Conservation (phyloP, 495 filamentous ascomycete species). For the Oidiodendron maius region DNA sequence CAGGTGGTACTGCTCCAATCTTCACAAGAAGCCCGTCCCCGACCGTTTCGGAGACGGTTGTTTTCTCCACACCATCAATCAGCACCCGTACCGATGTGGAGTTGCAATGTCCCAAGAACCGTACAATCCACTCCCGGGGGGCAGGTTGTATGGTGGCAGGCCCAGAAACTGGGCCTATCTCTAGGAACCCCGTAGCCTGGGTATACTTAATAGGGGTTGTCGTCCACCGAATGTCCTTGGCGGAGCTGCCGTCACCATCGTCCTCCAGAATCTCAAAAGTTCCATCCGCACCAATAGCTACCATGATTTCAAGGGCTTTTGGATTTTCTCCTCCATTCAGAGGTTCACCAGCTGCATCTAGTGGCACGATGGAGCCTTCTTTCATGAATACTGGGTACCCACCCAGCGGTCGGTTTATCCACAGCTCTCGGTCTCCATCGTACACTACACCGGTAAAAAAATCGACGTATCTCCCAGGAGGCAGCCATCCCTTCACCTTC, state of each 20-base stretch:
- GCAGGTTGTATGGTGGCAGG: background rate
- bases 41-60: background rate
- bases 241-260: slow-evolving; percentile 10
- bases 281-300: slow-evolving; percentile 48
- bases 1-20: slow-evolving; percentile 1
- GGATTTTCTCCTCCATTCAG: slow-evolving; percentile 39
- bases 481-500: slow-evolving; percentile 44
- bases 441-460: slow-evolving; percentile 46
- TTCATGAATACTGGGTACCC: slow-evolving; percentile 43
- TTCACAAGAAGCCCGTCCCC: slow-evolving; percentile 8
- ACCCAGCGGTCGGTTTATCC: slow-evolving; percentile 35
- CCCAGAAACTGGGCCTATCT: slow-evolving; percentile 16
- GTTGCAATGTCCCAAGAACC: slow-evolving; percentile 3
- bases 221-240: slow-evolving; percentile 1
- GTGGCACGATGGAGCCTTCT: slow-evolving; percentile 49
- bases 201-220: slow-evolving; percentile 13
- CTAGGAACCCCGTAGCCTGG: slow-evolving; percentile 20
- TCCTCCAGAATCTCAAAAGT: slow-evolving; percentile 37
- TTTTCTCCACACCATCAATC: slow-evolving; percentile 2
- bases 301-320: slow-evolving; percentile 32
- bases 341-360: slow-evolving; percentile 31
- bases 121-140: slow-evolving; percentile 2
- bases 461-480: slow-evolving; percentile 41
- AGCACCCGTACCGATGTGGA: slow-evolving; percentile 4
- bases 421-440: slow-evolving; percentile 41